A percentile compares a stretch with the other conserved stretches of the same genome.
These are phyloP conservation scores for Dryas octopetala DNA, from an alignment of 306 rosid species.

Conservation along the genomic window DNA sequence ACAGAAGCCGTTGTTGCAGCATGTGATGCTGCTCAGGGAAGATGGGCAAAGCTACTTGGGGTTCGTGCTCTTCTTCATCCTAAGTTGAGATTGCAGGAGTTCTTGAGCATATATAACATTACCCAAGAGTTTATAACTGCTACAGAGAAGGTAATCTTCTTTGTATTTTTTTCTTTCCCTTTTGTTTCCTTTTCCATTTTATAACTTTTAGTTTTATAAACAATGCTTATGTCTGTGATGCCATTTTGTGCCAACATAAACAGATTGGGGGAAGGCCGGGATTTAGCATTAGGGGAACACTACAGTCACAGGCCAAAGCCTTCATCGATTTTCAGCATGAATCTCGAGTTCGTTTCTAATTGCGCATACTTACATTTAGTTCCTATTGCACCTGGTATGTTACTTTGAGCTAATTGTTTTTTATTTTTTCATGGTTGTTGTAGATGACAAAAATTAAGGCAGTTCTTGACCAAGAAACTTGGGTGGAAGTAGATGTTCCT, in stretches of 20 bases:
- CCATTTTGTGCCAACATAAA: slow-evolving; percentile 30
- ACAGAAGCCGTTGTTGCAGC: slow-evolving; percentile 99
- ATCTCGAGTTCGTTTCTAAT: slow-evolving; percentile 72
- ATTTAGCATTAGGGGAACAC: slow-evolving; percentile 94
- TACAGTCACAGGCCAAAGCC: slow-evolving; percentile 98
- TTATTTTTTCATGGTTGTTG: slow-evolving; percentile 32
- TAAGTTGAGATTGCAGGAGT: slow-evolving; percentile 90
- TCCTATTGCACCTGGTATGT: slow-evolving; percentile 5
- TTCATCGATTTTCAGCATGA: slow-evolving; percentile 97
- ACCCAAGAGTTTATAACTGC: slow-evolving; percentile 93
- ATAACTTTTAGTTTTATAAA: not conserved
- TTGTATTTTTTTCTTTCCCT: not conserved
- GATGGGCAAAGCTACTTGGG: slow-evolving; percentile 99
- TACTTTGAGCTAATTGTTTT: slow-evolving; percentile 26
- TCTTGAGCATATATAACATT: slow-evolving; percentile 71
- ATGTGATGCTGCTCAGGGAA: slow-evolving; percentile 99
- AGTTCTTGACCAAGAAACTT: slow-evolving; percentile 96
- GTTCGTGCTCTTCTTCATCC: slow-evolving; percentile 97
- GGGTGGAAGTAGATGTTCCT: slow-evolving; percentile 99
- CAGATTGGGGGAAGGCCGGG: slow-evolving; percentile 99
- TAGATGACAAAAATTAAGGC: slow-evolving; percentile 96
- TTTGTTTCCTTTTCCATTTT: not conserved
- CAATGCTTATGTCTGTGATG: slow-evolving; percentile 29
- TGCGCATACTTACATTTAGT: slow-evolving; percentile 15
- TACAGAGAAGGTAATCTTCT: slow-evolving; percentile 71